Evolutionary conservation across 352 stramenopile genomes (phyloP).

Genomic region (Globisporangium alternatum): DNA sequence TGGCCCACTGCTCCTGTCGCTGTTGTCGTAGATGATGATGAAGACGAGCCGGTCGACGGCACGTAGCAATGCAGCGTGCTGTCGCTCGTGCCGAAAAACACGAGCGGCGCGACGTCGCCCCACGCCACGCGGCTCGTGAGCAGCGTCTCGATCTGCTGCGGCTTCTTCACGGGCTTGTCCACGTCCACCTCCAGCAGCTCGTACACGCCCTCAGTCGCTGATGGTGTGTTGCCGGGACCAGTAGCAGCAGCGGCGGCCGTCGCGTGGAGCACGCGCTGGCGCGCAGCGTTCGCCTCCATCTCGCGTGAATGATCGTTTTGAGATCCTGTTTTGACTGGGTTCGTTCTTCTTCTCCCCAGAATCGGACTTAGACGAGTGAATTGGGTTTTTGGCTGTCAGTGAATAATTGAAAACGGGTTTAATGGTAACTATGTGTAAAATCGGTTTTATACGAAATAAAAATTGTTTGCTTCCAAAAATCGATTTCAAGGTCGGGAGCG

Average conservation of each 20-base stretch:
- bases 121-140: constrained; percentile 38
- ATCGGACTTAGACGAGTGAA: too few species aligned
- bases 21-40: not conserved
- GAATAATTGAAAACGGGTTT: too few species aligned
- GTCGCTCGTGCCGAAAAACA: constrained; percentile 61
- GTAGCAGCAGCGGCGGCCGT: not conserved
- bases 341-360: too few species aligned
- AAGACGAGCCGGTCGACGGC: constrained; percentile 17
- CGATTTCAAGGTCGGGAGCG: too few species aligned
- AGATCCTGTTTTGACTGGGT: not conserved
- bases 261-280: constrained; percentile 1
- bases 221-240: too few species aligned
- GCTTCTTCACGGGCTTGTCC: constrained; percentile 56
- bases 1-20: constrained; percentile 1
- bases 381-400: too few species aligned
- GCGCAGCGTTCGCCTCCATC: constrained; percentile 11
- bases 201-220: constrained; percentile 25
- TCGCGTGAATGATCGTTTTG: not conserved
- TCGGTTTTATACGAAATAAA: too few species aligned
- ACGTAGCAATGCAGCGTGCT: constrained; percentile 57
- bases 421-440: too few species aligned
- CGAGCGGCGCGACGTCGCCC: constrained; percentile 38
- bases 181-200: constrained; percentile 42
- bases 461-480: too few species aligned
- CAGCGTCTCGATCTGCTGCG: constrained; percentile 44